These are phyloP conservation scores for Chrysoporthe cubensis DNA, from an alignment of 2,329 filamentous ascomycete species.

Conservation along the genomic window DNA sequence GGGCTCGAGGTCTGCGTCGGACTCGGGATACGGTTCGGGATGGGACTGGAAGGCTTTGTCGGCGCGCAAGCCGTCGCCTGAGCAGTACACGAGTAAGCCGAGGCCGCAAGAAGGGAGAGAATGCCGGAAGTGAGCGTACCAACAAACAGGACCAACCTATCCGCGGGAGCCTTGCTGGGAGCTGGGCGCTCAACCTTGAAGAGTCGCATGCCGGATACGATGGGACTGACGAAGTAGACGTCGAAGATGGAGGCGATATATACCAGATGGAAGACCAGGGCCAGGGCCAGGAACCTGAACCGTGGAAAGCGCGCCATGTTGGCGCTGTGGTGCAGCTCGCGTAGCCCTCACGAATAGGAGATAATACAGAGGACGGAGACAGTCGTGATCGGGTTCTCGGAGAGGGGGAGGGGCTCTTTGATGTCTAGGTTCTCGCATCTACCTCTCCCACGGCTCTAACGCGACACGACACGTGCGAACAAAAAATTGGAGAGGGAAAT, in stretches of 20 bases:
- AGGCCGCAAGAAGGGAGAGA: neutral
- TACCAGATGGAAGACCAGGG: slow-evolving; percentile 88
- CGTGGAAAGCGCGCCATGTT: slow-evolving; percentile 64
- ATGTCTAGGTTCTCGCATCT: slow-evolving; percentile 12
- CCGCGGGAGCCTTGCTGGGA: slow-evolving; percentile 73
- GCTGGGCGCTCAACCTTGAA: slow-evolving; percentile 69
- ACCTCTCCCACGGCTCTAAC: slow-evolving; percentile 23
- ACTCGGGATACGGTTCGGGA: slow-evolving; percentile 78
- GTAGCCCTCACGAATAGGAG: slow-evolving; percentile 5
- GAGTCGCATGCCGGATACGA: slow-evolving; percentile 91
- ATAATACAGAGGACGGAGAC: neutral
- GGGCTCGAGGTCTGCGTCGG: slow-evolving; percentile 67
- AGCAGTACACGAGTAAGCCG: neutral
- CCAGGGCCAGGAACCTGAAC: slow-evolving; percentile 83
- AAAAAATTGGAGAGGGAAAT: neutral
- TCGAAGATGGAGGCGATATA: slow-evolving; percentile 98
- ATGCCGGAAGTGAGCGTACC: slow-evolving; percentile 55
- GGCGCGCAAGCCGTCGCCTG: slow-evolving; percentile 88
- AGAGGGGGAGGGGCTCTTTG: neutral
- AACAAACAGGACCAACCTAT: slow-evolving; percentile 90
- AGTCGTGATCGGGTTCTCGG: slow-evolving; percentile 3
- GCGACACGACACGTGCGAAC: slow-evolving; percentile 1
- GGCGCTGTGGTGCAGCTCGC: slow-evolving; percentile 18
- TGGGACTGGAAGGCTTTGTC: slow-evolving; percentile 97
- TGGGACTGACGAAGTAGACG: slow-evolving; percentile 97